Evolutionary conservation across 2,329 filamentous ascomycete genomes (phyloP), one percentile per base, ranked within the genome.

Genomic region (Sodiomyces alkalinus): DNA sequence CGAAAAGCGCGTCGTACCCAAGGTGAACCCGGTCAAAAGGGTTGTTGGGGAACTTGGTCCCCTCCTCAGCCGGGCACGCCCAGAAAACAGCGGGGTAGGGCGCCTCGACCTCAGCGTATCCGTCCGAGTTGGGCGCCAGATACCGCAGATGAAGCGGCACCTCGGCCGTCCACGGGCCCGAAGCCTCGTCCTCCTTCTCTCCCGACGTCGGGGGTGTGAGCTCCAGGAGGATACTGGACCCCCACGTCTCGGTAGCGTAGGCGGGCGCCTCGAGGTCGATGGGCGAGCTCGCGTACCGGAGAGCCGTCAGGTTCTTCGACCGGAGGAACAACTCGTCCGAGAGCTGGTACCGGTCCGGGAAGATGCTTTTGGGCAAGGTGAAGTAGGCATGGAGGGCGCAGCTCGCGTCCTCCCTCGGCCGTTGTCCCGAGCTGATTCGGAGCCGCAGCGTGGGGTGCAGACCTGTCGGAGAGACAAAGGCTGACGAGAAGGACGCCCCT

Each of bases 201-300:
- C 40, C 33, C 5, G 40, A 10, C 1, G 41, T 34, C 0, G 77
- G 70, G 1, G 64, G 60, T 0, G 70, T 67, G 21, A 96, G 63
- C 46, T 90, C 75, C 13, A 94, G 53, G 4, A 94, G 62, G 11
- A 83, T 62, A 11, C 67, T 72, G 1, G 79, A 86, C 5, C 87
- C 87, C 87, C 87, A 94, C 18, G 62, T 52, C 6, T 64, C 46
- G 17, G 83, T 65, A 2, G 75, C 71, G 59, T 92, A 96, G 41
- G 78, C 77, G 2, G 87, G 87, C 1, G 83, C 85, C 56, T 96
- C 87, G 29, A 96, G 74, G 40, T 96, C 86, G 6, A 86, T 80
- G 13, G 82, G 80, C 9, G 80, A 68, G 16, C 73, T 74, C 10
- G 82, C 65, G 37, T 77, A 71, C 24, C 65, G 73, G 22, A 92